These are phyloP conservation scores for Lactuca sativa DNA, from an alignment of 129 eudicot species.

Conservation along the genomic window DNA sequence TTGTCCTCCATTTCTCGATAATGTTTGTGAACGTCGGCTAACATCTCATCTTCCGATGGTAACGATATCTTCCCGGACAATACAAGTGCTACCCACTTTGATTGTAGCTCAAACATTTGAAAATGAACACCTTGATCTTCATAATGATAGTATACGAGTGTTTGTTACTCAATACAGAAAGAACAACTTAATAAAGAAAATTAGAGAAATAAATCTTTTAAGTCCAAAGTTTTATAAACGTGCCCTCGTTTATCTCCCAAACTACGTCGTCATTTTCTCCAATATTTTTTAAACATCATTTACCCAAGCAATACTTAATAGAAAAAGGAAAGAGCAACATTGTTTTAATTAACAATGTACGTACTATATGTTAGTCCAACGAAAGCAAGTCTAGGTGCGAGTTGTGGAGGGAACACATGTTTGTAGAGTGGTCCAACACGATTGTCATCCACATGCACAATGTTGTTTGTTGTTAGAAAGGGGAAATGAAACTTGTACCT, in stretches of 20 bases:
- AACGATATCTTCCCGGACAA: slow-evolving; percentile 45
- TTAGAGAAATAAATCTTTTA: neutral
- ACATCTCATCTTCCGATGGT: slow-evolving; percentile 54
- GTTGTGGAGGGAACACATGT: slow-evolving; percentile 58
- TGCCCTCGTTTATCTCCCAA: too few species aligned
- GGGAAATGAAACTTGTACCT: slow-evolving; percentile 54
- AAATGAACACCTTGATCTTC: slow-evolving; percentile 34
- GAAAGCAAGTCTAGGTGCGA: slow-evolving; percentile 55
- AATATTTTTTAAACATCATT: neutral
- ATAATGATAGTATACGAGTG: neutral
- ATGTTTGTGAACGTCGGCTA: slow-evolving; percentile 37
- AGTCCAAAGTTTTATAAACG: too few species aligned
- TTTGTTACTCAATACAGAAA: neutral
- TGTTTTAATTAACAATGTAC: neutral
- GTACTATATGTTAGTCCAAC: slow-evolving; percentile 38
- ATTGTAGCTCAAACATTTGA: slow-evolving; percentile 52
- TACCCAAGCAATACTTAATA: neutral
- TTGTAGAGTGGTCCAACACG: slow-evolving; percentile 79
- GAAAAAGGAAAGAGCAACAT: neutral
- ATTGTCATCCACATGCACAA: slow-evolving; percentile 52
- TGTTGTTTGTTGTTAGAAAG: slow-evolving; percentile 41
- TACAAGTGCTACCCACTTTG: slow-evolving; percentile 52
- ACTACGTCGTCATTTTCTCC: neutral
- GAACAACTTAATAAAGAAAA: neutral
- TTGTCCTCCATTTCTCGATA: slow-evolving; percentile 42